Percentiles rank a stretch among this genome's conserved stretches.
Conservation (phyloP, 768 basidiomycete species). For the Panellus pusillus region DNA sequence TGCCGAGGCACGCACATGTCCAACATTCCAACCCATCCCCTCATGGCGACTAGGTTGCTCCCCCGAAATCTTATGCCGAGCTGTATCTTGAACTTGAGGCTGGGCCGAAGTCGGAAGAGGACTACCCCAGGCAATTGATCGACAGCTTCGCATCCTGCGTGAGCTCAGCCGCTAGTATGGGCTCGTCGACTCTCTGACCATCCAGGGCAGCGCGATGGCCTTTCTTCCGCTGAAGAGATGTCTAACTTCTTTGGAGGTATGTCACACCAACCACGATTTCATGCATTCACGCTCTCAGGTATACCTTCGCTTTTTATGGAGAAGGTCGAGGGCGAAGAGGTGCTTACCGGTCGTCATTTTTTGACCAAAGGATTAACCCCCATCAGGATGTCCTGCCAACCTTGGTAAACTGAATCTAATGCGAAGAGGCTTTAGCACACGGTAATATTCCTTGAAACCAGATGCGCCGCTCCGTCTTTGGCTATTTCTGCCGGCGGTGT, state of each 20-base stretch:
- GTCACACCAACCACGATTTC: slow-evolving; percentile 10
- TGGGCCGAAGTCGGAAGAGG: slow-evolving; percentile 45
- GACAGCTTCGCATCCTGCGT: slow-evolving; percentile 45
- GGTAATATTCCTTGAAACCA: slow-evolving; percentile 26
- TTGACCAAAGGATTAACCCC: background rate
- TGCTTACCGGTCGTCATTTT: slow-evolving; percentile 23
- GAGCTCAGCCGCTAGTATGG: background rate
- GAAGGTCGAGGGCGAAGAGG: slow-evolving; percentile 55
- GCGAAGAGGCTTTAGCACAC: background rate
- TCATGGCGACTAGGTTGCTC: slow-evolving; percentile 52
- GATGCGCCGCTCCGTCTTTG: slow-evolving; percentile 77
- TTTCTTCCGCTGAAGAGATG: slow-evolving; percentile 58
- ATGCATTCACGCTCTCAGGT: slow-evolving; percentile 33
- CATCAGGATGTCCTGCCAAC: slow-evolving; percentile 31
- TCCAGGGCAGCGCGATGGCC: slow-evolving; percentile 43
- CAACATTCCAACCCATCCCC: background rate
- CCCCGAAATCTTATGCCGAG: slow-evolving; percentile 56
- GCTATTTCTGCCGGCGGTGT: slow-evolving; percentile 78
- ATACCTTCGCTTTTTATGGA: slow-evolving; percentile 59
- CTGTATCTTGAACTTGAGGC: slow-evolving; percentile 44
- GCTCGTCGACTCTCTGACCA: background rate
- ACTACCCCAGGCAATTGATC: slow-evolving; percentile 45
- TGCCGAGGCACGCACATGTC: slow-evolving; percentile 52
- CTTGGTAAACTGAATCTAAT: slow-evolving; percentile 26
- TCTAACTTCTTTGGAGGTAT: slow-evolving; percentile 61